A percentile compares a stretch with the other conserved stretches of the same genome.
Evolutionary conservation across 164 flowering plant genomes (phyloP).

Genomic region (Chimonanthus salicifolius): DNA sequence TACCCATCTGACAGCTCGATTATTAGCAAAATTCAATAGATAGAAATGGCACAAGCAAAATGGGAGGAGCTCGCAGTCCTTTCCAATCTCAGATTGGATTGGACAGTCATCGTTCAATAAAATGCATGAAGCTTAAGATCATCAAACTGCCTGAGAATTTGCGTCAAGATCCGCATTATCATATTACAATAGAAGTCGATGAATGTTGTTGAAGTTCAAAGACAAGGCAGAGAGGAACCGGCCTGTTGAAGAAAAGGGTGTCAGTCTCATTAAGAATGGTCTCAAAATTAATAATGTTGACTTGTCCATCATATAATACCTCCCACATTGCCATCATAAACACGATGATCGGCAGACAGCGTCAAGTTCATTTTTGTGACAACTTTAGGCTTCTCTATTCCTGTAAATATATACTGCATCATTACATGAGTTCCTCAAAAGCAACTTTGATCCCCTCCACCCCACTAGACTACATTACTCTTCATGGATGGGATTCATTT

Average conservation of each 20-base stretch:
- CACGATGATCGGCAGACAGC: conserved; percentile 93
- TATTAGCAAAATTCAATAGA: neutral
- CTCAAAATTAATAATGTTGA: neutral
- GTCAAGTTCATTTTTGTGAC: conserved; percentile 81
- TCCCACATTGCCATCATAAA: conserved; percentile 87
- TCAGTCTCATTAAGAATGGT: neutral
- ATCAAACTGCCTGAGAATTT: too few species aligned
- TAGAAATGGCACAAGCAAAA: neutral
- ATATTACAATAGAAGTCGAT: conserved; percentile 57
- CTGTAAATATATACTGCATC: conserved; percentile 29
- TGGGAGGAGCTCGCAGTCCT: neutral
- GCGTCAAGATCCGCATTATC: neutral
- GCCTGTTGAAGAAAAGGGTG: conserved; percentile 40
- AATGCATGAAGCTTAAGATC: neutral
- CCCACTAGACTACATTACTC: too few species aligned
- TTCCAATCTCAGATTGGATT: neutral
- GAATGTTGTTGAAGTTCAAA: conserved; percentile 68
- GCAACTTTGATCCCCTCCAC: neutral
- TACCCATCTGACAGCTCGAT: neutral
- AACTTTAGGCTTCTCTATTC: conserved; percentile 62
- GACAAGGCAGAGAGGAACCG: conserved; percentile 55
- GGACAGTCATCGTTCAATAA: neutral
- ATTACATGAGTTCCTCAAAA: neutral
- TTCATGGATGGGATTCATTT: too few species aligned
- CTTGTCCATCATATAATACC: conserved; percentile 30